Evolutionary conservation across 108 stramenopile genomes (phyloP), one percentile per base, ranked within the genome.

Genomic region (Schizochytrium sp.): DNA sequence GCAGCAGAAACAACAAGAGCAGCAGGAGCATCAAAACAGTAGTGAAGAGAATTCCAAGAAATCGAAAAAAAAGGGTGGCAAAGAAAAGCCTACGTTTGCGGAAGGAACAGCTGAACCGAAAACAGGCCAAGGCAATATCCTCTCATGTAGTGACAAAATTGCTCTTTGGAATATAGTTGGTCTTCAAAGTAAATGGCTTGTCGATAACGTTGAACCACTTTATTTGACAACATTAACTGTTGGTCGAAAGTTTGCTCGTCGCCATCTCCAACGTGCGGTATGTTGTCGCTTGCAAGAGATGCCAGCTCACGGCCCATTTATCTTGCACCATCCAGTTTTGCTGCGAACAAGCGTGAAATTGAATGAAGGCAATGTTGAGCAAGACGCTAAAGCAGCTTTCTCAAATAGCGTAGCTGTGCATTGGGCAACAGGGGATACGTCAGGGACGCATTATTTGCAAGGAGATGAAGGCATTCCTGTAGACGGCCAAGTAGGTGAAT

Each of bases 131-230:
- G 76, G 76, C 50, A 55, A 55, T 28, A 83, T 83, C 44, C 53
- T 89, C 8, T 73, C 72, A 4, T 89, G 88, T 72, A 89, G 88
- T 72, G 88, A 89, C 72, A 89, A 89, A 47, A 89, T 89, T 10
- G 88, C 88, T 8, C 12, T 89, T 5, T 89, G 88, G 88, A 89
- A 89, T 56, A 10, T 57, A 1, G 40, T 69, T 5, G 88, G 88
- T 7, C 28, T 89, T 12, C 88, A 89, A 47, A 44, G 88, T 12
- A 46, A 38, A 10, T 42, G 49, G 40, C 72, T 89, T 13, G 8
- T 17, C 0, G n/a, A 17, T 17, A 5, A 72, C 7, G 69, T 89
- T 1, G 56, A 55, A 53, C 72, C 88, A 4, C 8, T 87, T 4
- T 87, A 87, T n/a, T 28, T 87, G 57, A n/a, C 57, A 0, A 58